Conservation (phyloP, 164 flowering plant genomes). For the Vitis cinerea region DNA sequence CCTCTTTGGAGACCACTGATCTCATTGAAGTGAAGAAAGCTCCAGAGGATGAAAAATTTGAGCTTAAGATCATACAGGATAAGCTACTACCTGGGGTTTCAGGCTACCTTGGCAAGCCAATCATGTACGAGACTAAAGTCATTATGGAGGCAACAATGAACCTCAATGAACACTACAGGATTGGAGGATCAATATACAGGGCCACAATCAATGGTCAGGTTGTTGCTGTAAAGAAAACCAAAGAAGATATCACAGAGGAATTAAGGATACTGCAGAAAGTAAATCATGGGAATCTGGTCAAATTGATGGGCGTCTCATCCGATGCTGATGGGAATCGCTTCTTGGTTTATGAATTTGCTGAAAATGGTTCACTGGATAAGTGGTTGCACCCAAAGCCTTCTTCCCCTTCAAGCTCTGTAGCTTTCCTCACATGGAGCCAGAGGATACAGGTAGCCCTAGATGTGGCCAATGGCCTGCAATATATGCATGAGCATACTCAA, state of each 20-base stretch:
- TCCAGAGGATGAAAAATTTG: conserved; percentile 15
- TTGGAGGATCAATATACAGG: conserved; percentile 59
- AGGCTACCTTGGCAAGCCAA: conserved; percentile 54
- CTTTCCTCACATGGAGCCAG: conserved; percentile 39
- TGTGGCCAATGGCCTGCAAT: conserved; percentile 60
- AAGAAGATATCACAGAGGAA: conserved; percentile 53
- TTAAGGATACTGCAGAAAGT: conserved; percentile 62
- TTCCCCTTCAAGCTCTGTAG: conserved; percentile 29
- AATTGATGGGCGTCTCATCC: conserved; percentile 48
- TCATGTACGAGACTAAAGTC: conserved; percentile 35
- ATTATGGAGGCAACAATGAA: conserved; percentile 63
- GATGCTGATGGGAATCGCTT: conserved; percentile 37
- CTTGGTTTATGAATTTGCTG: conserved; percentile 62
- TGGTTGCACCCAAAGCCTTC: conserved; percentile 42
- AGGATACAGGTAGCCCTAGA: conserved; percentile 45
- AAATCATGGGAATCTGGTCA: conserved; percentile 65
- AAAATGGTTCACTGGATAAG: conserved; percentile 65
- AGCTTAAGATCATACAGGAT: conserved; percentile 34
- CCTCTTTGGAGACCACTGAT: conserved; percentile 33
- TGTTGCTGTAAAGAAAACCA: conserved; percentile 50
- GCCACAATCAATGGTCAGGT: conserved; percentile 43
- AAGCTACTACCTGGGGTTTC: conserved; percentile 62
- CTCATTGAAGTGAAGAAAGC: conserved; percentile 23
- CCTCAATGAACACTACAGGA: conserved; percentile 38
- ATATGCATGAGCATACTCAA: conserved; percentile 51